A percentile compares a stretch with the other conserved stretches of the same genome.
Evolutionary conservation across 306 rosid species (phyloP).

Genomic region (Astragalus glycyphyllos): DNA sequence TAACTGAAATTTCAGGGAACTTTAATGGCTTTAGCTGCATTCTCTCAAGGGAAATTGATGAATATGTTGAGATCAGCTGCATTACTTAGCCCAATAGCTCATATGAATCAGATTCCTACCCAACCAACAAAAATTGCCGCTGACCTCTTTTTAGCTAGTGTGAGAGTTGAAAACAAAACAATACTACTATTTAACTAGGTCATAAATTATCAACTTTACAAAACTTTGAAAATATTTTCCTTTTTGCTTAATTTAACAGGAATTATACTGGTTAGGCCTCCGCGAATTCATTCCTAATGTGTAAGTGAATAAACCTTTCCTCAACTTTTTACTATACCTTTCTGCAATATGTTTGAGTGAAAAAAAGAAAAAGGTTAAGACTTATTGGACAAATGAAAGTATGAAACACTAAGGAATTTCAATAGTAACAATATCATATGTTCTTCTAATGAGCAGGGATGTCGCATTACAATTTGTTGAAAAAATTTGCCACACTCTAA

Average conservation of each 20-base stretch:
- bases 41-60: constrained; percentile 57
- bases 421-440: not conserved
- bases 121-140: constrained; percentile 51
- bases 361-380: too few species aligned
- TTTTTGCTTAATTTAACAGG: constrained; percentile 51
- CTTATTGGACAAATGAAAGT: too few species aligned
- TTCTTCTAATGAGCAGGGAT: constrained; percentile 49
- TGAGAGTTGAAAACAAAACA: constrained; percentile 15
- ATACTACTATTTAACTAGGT: not conserved
- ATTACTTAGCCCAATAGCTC: constrained; percentile 81
- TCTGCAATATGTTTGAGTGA: not conserved
- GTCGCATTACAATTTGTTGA: constrained; percentile 42
- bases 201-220: not conserved
- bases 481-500: constrained; percentile 55
- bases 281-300: constrained; percentile 58
- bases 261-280: constrained; percentile 57
- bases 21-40: constrained; percentile 59
- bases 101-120: constrained; percentile 56
- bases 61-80: constrained; percentile 68
- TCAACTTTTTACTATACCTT: not conserved
- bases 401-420: not conserved
- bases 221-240: not conserved
- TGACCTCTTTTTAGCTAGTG: constrained; percentile 55
- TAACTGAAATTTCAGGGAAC: constrained; percentile 66
- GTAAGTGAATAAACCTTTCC: constrained; percentile 45